A percentile compares a stretch with the other conserved stretches of the same genome.
These are phyloP conservation scores for Hyaloscypha variabilis DNA, from an alignment of 495 filamentous ascomycete species.

Conservation along the genomic window DNA sequence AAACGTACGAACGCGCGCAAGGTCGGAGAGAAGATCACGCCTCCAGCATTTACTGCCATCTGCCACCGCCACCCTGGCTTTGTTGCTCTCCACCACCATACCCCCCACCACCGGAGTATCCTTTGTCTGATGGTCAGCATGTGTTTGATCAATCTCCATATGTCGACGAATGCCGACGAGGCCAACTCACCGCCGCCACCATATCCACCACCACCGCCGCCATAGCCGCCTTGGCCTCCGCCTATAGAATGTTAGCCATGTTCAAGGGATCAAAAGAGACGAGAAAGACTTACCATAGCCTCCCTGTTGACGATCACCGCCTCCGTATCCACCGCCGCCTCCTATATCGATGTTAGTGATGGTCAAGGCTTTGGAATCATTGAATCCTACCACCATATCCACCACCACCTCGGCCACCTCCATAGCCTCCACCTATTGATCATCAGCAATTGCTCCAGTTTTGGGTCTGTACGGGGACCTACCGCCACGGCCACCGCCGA, in stretches of 20 bases:
- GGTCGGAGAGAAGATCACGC: slow-evolving; percentile 30
- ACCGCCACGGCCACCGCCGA: slow-evolving; percentile 37
- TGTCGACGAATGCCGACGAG: neutral
- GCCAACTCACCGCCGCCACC: slow-evolving; percentile 23
- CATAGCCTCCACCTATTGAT: slow-evolving; percentile 15
- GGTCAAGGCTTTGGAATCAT: neutral
- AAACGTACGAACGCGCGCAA: slow-evolving; percentile 30
- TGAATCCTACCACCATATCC: slow-evolving; percentile 16
- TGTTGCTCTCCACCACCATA: slow-evolving; percentile 29
- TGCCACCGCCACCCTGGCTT: slow-evolving; percentile 26
- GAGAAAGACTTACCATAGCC: slow-evolving; percentile 18
- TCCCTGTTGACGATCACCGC: slow-evolving; percentile 29
- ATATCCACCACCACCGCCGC: slow-evolving; percentile 29
- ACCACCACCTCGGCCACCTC: slow-evolving; percentile 23
- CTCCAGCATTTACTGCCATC: slow-evolving; percentile 30
- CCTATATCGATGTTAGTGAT: slow-evolving; percentile 2
- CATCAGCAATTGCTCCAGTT: slow-evolving; percentile 2
- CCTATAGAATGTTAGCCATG: slow-evolving; percentile 15
- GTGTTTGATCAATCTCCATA: neutral
- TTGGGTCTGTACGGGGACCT: slow-evolving; percentile 1
- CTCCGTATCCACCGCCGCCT: slow-evolving; percentile 29
- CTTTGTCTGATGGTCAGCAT: slow-evolving; percentile 25
- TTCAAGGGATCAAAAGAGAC: neutral
- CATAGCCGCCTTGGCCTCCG: slow-evolving; percentile 29
- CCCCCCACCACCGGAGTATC: slow-evolving; percentile 31